These are phyloP conservation scores for Pseudogymnoascus sp. DNA, from an alignment of 2,329 filamentous ascomycete species.

Conservation along the genomic window DNA sequence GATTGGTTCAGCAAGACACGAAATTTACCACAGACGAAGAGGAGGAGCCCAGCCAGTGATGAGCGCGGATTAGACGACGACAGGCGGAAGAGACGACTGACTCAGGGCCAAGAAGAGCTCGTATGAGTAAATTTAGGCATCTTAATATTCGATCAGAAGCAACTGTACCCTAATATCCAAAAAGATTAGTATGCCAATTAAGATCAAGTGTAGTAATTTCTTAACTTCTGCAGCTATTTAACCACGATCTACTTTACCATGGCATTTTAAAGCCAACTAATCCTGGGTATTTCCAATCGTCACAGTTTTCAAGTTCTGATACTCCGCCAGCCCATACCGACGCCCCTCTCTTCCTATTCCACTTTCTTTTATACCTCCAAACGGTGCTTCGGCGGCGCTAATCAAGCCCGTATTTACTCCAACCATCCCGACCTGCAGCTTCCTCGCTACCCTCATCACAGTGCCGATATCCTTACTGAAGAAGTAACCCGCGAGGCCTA, in stretches of 20 bases:
- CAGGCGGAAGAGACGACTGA: slow-evolving; percentile 11
- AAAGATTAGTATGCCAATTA: neutral
- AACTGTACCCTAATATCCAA: neutral
- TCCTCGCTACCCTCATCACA: slow-evolving; percentile 58
- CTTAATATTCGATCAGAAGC: neutral
- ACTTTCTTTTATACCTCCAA: slow-evolving; percentile 76
- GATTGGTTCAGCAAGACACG: slow-evolving; percentile 13
- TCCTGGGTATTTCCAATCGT: neutral
- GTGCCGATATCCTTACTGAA: slow-evolving; percentile 64
- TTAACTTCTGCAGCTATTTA: neutral
- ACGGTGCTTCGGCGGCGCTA: slow-evolving; percentile 32
- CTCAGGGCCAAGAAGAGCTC: neutral
- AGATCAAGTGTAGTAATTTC: neutral
- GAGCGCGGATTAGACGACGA: neutral
- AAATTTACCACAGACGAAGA: slow-evolving; percentile 9
- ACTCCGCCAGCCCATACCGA: slow-evolving; percentile 70
- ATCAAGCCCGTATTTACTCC: slow-evolving; percentile 54
- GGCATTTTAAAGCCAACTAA: neutral
- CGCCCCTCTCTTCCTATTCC: slow-evolving; percentile 76
- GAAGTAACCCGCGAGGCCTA: slow-evolving; percentile 60
- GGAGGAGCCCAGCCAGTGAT: neutral
- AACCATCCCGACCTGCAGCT: slow-evolving; percentile 63
- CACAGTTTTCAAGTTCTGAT: slow-evolving; percentile 65
- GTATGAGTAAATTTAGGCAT: neutral
- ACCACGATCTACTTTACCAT: neutral